Evolutionary conservation across 2,329 filamentous ascomycete species (phyloP).

Genomic region (Erysiphe pisi): DNA sequence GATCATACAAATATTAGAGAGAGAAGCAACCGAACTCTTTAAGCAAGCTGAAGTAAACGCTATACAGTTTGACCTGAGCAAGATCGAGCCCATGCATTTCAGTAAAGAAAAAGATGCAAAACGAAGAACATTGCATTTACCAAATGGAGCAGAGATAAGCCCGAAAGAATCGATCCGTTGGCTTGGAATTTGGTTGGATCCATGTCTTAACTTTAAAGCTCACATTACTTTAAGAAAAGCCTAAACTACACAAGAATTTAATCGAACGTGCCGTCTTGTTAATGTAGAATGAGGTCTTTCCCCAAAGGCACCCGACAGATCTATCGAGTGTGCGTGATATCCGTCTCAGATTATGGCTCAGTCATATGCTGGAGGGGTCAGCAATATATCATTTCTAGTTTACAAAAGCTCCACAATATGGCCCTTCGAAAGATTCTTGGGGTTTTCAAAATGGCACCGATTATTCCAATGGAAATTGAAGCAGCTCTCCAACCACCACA

Average conservation of each 20-base stretch:
- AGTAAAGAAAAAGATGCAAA: neutral
- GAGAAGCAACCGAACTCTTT: neutral
- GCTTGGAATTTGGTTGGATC: conserved; percentile 3
- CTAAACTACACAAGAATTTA: neutral
- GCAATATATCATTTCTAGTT: neutral
- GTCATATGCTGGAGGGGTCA: neutral
- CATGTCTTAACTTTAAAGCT: neutral
- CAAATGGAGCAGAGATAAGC: neutral
- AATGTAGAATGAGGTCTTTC: neutral
- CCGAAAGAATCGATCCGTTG: neutral
- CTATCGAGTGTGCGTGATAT: neutral
- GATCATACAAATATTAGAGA: neutral
- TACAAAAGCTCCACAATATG: neutral
- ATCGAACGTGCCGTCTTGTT: neutral
- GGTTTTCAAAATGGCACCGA: neutral
- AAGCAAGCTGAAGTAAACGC: neutral
- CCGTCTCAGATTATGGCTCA: neutral
- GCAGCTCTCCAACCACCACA: neutral
- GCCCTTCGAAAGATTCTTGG: neutral
- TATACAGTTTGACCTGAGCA: neutral
- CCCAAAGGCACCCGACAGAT: neutral
- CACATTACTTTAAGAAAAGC: neutral
- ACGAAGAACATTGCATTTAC: neutral
- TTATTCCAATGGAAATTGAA: neutral
- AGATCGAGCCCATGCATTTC: conserved; percentile 9